Evolutionary conservation across 345 rosid genomes (phyloP), one percentile per base, ranked within the genome.

Genomic region (Salix koriyanagi): DNA sequence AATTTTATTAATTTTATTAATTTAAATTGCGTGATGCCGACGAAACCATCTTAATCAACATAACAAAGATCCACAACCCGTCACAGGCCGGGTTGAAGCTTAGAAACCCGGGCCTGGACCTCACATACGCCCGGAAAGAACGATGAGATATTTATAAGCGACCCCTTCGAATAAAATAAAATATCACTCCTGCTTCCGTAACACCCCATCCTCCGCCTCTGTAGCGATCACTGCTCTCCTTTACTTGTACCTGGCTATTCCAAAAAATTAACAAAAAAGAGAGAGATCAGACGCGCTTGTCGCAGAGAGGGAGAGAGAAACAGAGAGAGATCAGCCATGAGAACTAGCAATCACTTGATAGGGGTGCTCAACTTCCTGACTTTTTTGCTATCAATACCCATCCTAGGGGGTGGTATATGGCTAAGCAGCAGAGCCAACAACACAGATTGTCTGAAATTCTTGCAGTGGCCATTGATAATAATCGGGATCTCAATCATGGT

Each of bases 361-460:
- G 99, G 98, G 2, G 37, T 92, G 9, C 79, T 96, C 3, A 93
- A 93, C 89, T 96, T 96, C 94, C 5, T 91, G 18, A 93, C 98
- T 39, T 92, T 96, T 88, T 85, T 96, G 21, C 86, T 96, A 21
- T 91, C 99, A 1, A 83, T 96, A 71, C 97, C 96, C 0, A 94
- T 96, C 87, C 79, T 91, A 52, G 97, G 97, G n/a, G 97, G 95
- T 25, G 99, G 99, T 15, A 96, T 96, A 85, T 96, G 99, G 99
- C 89, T 96, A 4, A 89, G 97, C 91, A 90, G 81, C 84, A 79
- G 91, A 75, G 98, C 99, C 84, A 91, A 84, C 94, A 86, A 83
- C 86, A 90, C 99, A 5, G 97, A 96, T 80, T 96, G 99, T 79
- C 75, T 96, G 32, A 80, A 86, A n/a, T 96, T 93, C 83, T 83